Evolutionary conservation across 352 stramenopile species (phyloP), one percentile per base, ranked within the genome.

Genomic region (Pythium utonaiense): DNA sequence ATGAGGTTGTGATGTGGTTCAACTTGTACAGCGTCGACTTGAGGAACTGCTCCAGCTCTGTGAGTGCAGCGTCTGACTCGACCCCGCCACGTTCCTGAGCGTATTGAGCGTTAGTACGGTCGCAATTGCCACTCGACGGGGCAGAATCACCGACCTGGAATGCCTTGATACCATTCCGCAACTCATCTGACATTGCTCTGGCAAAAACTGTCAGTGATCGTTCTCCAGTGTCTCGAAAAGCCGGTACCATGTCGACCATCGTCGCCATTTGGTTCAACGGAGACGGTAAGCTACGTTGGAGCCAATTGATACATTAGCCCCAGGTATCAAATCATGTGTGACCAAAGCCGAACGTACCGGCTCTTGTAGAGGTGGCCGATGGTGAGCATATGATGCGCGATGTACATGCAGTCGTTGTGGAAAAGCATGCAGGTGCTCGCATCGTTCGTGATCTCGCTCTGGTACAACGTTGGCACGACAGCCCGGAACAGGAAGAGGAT

Each of bases 401-500:
- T 80, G 64, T 91, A 94, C 25, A 91, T 70, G 57, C 82, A 92
- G 65, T 94, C 85, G 22, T 94, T 94, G 74, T 94, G 85, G 61
- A 80, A 88, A 9, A 94, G 81, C 83, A 93, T 91, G 54, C 78
- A 83, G 1, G 71, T 70, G 17, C 73, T 77, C 3, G 78, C 50
- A 41, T 94, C 74, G 34, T 89, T 88, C 19, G 68, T 58, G 53
- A 94, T 89, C 14, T 80, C 75, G 24, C 75, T 71, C 56, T 83
- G 73, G 51, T 91, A 86, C 3, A 94, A 57, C 21, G 78, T 90
- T 14, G 80, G 70, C 6, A 93, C 71, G 21, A 92, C 70, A 3
- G 78, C 70, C 16, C 78, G 78, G 36, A 91, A 93, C 34, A 94
- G 65, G 49, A 89, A 82, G 6, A 94, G 62, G 17, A 91, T 42